Base-by-base conservation (phyloP, 2,329 filamentous ascomycete species). In the Penicillium oxalicum region DNA sequence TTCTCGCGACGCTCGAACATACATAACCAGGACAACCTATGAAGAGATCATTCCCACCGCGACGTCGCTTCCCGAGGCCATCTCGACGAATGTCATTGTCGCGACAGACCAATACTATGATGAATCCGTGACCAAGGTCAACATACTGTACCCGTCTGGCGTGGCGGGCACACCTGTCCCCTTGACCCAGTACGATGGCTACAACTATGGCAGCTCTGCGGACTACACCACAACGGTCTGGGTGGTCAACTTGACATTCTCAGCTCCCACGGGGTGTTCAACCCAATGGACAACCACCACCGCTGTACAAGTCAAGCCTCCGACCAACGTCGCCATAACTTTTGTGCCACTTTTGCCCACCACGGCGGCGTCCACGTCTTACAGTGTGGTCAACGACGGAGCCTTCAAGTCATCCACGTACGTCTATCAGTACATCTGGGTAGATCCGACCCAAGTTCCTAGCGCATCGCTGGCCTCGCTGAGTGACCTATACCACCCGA, bases 401-500 rank as follows among this genome's bases (percentile, higher is more conserved):
- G 51, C 60, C 9, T 66, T 66, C 42, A 49, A 53, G 12, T 55
- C 62, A 1, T 58, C 58, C 8, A 66, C 62, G 5, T 55, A 57
- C 40, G 58, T 62, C 5, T 53, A 57, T 37, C 53, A 58, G 9
- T 51, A 60, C 34, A 50, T 63, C 32, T 66, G 48, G 43, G 52
- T 66, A 3, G 57, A 61, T 4, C 61, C 64, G 1, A 61, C 62
- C 5, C 64, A 66, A 41, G n/a, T 66, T 1, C 63, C 64, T 6
- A 50, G 45, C 13, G 26, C 40, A 2, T 52, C 53, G 13, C 25
- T 66, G 32, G 42, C 26, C 29, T 47, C 40, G 0, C 55, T 68
- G 13, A 64, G 64, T 12, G 38, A 46, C n/a, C 25, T 37, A 2
- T 39, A 59, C 38, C 36, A 33, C 2, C 61, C 60, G 8, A 51